Evolutionary conservation across 2,329 filamentous ascomycete genomes (phyloP).

Genomic region (Pyrenophora tritici-repentis): DNA sequence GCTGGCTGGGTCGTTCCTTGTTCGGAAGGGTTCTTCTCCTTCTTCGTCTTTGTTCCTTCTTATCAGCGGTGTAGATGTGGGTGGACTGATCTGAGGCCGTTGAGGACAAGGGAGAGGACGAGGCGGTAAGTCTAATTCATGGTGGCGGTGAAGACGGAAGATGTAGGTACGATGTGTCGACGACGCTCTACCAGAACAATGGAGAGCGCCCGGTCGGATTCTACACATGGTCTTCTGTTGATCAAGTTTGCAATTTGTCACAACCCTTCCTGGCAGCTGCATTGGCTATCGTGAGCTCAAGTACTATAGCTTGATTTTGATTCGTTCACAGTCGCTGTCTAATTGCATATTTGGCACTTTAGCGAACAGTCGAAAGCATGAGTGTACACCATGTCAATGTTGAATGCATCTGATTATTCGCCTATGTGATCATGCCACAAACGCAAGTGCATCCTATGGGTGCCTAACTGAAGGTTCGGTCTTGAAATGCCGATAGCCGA

Average conservation of each 20-base stretch:
- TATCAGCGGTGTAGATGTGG: too few species aligned
- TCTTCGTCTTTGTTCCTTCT: neutral
- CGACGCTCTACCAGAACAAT: too few species aligned
- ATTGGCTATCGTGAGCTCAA: too few species aligned
- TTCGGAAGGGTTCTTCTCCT: neutral
- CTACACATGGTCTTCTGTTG: too few species aligned
- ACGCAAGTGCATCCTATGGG: conserved; percentile 6
- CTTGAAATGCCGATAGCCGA: conserved; percentile 7
- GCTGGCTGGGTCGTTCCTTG: neutral
- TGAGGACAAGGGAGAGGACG: too few species aligned
- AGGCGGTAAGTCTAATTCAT: too few species aligned
- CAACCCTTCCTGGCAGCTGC: too few species aligned
- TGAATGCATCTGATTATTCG: conserved; percentile 16
- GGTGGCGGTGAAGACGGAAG: too few species aligned
- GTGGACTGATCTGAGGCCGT: too few species aligned
- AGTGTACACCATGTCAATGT: conserved; percentile 6
- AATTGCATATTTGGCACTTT: conserved; percentile 3
- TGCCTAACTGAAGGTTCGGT: conserved; percentile 11
- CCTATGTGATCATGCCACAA: conserved; percentile 13
- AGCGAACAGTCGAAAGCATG: conserved; percentile 8
- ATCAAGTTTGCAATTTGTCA: too few species aligned
- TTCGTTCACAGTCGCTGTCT: conserved; percentile 14
- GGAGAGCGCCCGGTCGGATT: too few species aligned
- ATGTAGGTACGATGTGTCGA: too few species aligned
- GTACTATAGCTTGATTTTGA: conserved; percentile 9